Percentiles rank a stretch among this genome's conserved stretches.
Evolutionary conservation across 176 grass and related monocot species (phyloP).

Genomic region (Melocanna baccifera): DNA sequence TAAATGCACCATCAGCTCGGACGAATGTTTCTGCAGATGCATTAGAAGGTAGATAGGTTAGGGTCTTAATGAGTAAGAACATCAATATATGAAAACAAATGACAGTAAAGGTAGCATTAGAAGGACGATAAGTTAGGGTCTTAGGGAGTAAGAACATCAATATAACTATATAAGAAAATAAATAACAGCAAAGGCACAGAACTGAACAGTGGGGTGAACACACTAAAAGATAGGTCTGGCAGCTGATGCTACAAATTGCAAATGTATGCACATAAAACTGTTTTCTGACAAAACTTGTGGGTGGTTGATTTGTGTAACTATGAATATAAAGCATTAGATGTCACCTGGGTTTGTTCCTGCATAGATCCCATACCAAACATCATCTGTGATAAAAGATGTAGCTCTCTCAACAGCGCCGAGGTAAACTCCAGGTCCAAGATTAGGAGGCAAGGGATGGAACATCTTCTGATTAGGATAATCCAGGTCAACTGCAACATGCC

Average conservation of each 20-base stretch:
- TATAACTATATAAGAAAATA: slow-evolving; percentile 20
- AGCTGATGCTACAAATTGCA: neutral
- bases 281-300: neutral
- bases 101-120: neutral
- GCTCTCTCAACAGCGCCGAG: slow-evolving; percentile 90
- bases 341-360: slow-evolving; percentile 95
- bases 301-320: neutral
- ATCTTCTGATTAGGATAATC: slow-evolving; percentile 99
- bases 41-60: slow-evolving; percentile 26
- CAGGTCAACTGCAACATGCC: slow-evolving; percentile 92
- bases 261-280: neutral
- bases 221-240: neutral
- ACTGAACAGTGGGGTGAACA: neutral
- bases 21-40: slow-evolving; percentile 85
- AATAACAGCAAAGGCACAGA: neutral
- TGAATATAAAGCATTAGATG: neutral
- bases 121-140: neutral
- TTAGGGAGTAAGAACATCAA: slow-evolving; percentile 16
- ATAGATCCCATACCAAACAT: slow-evolving; percentile 96
- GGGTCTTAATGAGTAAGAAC: neutral
- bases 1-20: slow-evolving; percentile 87
- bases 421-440: slow-evolving; percentile 97
- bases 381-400: slow-evolving; percentile 96
- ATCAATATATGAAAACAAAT: slow-evolving; percentile 15
- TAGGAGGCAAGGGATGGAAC: slow-evolving; percentile 98